phyloP scores from a whole-genome alignment of 495 filamentous ascomycete genomes.

The Hyaloscypha finlandica region DNA sequence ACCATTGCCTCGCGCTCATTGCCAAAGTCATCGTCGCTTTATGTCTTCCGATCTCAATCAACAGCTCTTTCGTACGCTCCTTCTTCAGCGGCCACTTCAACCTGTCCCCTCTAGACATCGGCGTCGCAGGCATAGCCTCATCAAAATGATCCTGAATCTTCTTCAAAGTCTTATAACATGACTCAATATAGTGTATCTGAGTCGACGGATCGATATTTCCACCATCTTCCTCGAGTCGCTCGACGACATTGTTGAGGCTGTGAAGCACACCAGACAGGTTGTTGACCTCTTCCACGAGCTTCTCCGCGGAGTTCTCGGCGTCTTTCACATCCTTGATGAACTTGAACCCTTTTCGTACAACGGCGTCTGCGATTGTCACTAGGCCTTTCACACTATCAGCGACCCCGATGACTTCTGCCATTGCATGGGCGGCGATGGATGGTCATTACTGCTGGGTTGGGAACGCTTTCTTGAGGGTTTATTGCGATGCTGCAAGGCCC shows the following conservation, averaged over 20 bases:
- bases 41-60: slow-evolving; percentile 34
- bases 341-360: slow-evolving; percentile 35
- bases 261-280: slow-evolving; percentile 36
- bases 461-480: neutral
- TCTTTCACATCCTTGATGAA: slow-evolving; percentile 37
- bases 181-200: slow-evolving; percentile 30
- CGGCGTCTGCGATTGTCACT: slow-evolving; percentile 36
- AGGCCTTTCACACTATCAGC: slow-evolving; percentile 40
- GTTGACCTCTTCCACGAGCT: slow-evolving; percentile 29
- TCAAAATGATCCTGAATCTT: slow-evolving; percentile 26
- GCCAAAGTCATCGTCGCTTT: slow-evolving; percentile 37
- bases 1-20: slow-evolving; percentile 34
- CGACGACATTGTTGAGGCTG: slow-evolving; percentile 32
- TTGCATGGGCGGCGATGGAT: slow-evolving; percentile 18
- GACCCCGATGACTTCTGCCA: slow-evolving; percentile 39
- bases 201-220: slow-evolving; percentile 16
- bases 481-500: neutral
- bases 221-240: slow-evolving; percentile 30
- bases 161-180: slow-evolving; percentile 28
- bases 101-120: neutral
- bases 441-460: neutral
- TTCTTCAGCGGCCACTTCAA: slow-evolving; percentile 33
- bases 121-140: neutral
- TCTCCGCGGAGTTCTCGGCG: slow-evolving; percentile 32
- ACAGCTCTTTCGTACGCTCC: slow-evolving; percentile 32